Evolutionary conservation across 768 basidiomycete species (phyloP).

Genomic region (Vishniacozyma victoriae): DNA sequence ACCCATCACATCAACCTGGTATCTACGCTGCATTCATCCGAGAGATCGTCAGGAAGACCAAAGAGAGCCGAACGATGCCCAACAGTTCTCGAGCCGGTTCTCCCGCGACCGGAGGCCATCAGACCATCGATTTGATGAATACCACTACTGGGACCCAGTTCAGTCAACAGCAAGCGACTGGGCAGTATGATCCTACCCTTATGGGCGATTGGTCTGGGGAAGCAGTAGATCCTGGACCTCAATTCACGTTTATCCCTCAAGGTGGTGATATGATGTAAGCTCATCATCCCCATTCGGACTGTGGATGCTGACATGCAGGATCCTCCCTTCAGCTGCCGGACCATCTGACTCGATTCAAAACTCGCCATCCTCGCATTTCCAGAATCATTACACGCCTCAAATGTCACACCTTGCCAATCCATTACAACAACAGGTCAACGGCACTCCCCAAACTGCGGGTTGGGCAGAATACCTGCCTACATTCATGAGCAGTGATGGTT

Average conservation of each 20-base stretch:
- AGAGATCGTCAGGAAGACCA: constrained; percentile 52
- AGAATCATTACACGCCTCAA: too few species aligned
- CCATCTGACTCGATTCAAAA: constrained; percentile 33
- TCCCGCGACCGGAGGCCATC: neutral
- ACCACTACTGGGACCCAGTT: neutral
- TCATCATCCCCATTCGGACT: neutral
- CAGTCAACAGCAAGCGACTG: neutral
- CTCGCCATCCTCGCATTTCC: constrained; percentile 20
- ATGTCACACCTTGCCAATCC: neutral
- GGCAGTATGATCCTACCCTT: constrained; percentile 30
- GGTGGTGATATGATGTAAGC: constrained; percentile 44
- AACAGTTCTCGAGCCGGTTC: neutral
- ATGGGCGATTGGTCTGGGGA: constrained; percentile 24
- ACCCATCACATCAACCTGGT: constrained; percentile 78
- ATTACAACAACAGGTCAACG: neutral
- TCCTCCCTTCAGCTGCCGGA: constrained; percentile 37
- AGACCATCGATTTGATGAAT: neutral
- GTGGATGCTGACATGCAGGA: constrained; percentile 17
- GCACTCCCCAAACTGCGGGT: constrained; percentile 7
- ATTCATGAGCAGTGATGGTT: constrained; percentile 35
- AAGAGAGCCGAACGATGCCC: constrained; percentile 19
- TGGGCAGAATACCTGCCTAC: constrained; percentile 41
- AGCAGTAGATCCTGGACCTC: constrained; percentile 16
- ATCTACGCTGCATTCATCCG: constrained; percentile 79
- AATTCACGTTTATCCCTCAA: constrained; percentile 39